These are phyloP conservation scores for Colletotrichum karsti DNA, from an alignment of 2,329 filamentous ascomycete genomes.

Conservation along the genomic window DNA sequence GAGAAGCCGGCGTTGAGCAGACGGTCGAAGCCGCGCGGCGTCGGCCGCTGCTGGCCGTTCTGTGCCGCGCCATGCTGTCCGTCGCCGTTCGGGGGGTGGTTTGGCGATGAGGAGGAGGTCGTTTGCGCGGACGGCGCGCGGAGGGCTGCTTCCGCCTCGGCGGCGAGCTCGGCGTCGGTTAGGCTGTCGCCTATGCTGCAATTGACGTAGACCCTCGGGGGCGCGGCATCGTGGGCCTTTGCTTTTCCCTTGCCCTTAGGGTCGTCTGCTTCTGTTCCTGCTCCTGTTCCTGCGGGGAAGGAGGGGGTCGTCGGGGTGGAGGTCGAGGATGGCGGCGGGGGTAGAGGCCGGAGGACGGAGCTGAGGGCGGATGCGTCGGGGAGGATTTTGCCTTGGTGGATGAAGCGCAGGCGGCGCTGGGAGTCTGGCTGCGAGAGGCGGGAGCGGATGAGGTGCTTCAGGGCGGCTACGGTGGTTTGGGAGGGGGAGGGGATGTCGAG, in stretches of 20 bases:
- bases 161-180: slow-evolving; percentile 71
- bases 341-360: slow-evolving; percentile 71
- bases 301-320: slow-evolving; percentile 55
- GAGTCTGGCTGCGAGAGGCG: slow-evolving; percentile 71
- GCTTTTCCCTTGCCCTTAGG: slow-evolving; percentile 73
- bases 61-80: not conserved
- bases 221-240: slow-evolving; percentile 55
- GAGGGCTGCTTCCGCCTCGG: slow-evolving; percentile 64
- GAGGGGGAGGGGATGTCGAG: slow-evolving; percentile 77
- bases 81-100: not conserved
- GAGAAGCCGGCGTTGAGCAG: slow-evolving; percentile 85
- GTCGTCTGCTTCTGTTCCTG: no score
- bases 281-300: not conserved
- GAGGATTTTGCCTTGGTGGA: slow-evolving; percentile 88
- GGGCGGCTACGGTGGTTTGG: slow-evolving; percentile 75
- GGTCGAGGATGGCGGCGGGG: slow-evolving; percentile 57
- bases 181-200: slow-evolving; percentile 88
- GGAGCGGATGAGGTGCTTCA: slow-evolving; percentile 84
- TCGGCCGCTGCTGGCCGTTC: not conserved
- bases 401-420: slow-evolving; percentile 81
- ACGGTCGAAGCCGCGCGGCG: slow-evolving; percentile 82
- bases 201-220: slow-evolving; percentile 81
- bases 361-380: slow-evolving; percentile 76
- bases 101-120: slow-evolving; percentile 4
- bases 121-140: slow-evolving; percentile 32